Base-by-base conservation (phyloP, 1,139 yeast species). In the Geotrichum macrosporum region DNA sequence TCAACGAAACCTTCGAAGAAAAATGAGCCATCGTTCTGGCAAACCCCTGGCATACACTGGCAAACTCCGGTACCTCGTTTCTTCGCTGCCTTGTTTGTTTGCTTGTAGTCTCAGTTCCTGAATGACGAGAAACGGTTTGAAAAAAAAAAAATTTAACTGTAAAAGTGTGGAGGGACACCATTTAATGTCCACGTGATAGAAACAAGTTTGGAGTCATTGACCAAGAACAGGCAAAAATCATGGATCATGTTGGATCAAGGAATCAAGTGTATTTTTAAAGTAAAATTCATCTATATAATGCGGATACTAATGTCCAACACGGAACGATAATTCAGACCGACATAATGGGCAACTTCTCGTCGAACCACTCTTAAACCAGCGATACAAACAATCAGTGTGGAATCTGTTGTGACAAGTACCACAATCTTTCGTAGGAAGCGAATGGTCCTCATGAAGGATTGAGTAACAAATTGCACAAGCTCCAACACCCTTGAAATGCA, bases 401-500 rank as follows among this genome's bases (percentile, higher is more conserved):
- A 89, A 92, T 65, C 84, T 86, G 70, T 94, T 89, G 60, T 80
- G 80, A 73, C 99, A 92, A 0, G 96, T 88, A 12, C 83, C 73
- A 67, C 99, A 92, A 4, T 76, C 76, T 67, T 88, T 89, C 31
- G 87, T 79, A 4, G 99, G 98, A 52, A 92, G 74, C 3, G 96
- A 83, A 60, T 85, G 84, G 60, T 89, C 96, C 56, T 85, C 92
- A 61, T 89, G 95, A 54, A 88, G 71, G 54, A 89, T 83, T 3
- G 94, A 82, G 63, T 89, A 92, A 65, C 99, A 92, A 60, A 92
- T 88, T 4, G 97, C 95, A 73, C 99, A 92, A 53, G 92, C 97
- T 57, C 87, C 96, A 56, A 87, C 88, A 0, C 96, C 96, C 34
- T 67, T 68, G 48, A 89, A 89, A 62, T 89, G 95, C 52, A 85